Conservation (phyloP, 306 rosid species). For the Cucumis melo region DNA sequence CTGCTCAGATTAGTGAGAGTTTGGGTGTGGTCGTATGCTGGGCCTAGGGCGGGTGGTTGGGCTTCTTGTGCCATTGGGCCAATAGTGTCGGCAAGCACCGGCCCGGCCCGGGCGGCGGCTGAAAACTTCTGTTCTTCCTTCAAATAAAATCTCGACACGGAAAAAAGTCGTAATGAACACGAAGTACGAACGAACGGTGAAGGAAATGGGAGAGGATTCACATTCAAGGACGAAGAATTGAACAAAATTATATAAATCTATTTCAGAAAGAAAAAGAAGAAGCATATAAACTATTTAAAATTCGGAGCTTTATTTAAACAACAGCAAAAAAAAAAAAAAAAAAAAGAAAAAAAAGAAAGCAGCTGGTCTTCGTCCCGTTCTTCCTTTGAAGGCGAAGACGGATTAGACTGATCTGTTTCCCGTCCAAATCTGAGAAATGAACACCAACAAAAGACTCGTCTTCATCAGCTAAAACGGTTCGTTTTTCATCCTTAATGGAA, state of each 20-base stretch:
- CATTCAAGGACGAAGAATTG: not conserved
- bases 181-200: not conserved
- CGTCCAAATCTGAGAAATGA: not conserved
- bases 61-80: not conserved
- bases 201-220: not conserved
- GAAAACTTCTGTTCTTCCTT: too few species aligned
- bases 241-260: not conserved
- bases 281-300: not conserved
- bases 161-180: not conserved
- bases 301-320: not conserved
- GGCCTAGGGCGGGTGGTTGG: not conserved
- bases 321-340: not conserved
- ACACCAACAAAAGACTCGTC: constrained; percentile 13
- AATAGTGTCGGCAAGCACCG: not conserved
- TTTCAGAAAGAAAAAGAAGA: not conserved
- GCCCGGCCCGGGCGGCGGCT: not conserved
- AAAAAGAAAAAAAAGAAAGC: not conserved
- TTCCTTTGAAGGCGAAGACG: not conserved
- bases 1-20: not conserved
- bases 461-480: constrained; percentile 5
- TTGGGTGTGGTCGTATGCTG: not conserved
- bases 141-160: not conserved
- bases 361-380: not conserved
- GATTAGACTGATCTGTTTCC: not conserved
- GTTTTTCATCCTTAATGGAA: not conserved